These are phyloP conservation scores for Talaromyces sp. DNA, from an alignment of 2,329 filamentous ascomycete genomes.

Conservation along the genomic window DNA sequence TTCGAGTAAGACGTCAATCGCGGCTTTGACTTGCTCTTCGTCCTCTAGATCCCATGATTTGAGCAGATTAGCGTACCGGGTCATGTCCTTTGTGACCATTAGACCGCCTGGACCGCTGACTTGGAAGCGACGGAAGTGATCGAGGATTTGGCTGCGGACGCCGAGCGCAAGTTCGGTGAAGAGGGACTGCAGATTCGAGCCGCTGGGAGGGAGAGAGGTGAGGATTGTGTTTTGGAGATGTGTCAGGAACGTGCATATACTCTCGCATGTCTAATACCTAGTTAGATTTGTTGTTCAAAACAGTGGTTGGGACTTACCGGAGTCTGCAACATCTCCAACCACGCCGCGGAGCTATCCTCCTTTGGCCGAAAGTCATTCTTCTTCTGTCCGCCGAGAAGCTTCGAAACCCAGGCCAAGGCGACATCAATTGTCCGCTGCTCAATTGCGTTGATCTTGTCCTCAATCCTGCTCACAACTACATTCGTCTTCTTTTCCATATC, in stretches of 20 bases:
- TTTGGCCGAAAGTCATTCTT: slow-evolving; percentile 88
- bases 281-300: no score
- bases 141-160: slow-evolving; percentile 73
- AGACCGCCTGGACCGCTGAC: slow-evolving; percentile 91
- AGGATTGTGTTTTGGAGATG: slow-evolving; percentile 61
- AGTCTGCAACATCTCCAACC: slow-evolving; percentile 76
- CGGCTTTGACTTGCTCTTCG: slow-evolving; percentile 52
- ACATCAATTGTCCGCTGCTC: slow-evolving; percentile 69
- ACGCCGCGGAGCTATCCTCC: slow-evolving; percentile 57
- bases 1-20: slow-evolving; percentile 83
- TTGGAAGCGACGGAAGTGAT: slow-evolving; percentile 91
- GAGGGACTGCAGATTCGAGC: slow-evolving; percentile 78
- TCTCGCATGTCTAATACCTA: slow-evolving; percentile 61
- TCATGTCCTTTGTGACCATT: slow-evolving; percentile 94
- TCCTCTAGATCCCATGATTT: slow-evolving; percentile 70
- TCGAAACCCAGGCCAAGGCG: slow-evolving; percentile 70
- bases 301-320: slow-evolving; percentile 39
- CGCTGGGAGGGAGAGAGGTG: slow-evolving; percentile 59
- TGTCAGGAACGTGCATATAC: slow-evolving; percentile 75
- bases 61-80: slow-evolving; percentile 83
- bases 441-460: slow-evolving; percentile 74
- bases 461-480: slow-evolving; percentile 69
- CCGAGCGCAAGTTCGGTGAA: slow-evolving; percentile 78
- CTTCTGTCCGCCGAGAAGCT: slow-evolving; percentile 71
- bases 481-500: slow-evolving; percentile 83